phyloP scores from a whole-genome alignment of 441 rosid species.

The Pelargonium citronellum region DNA sequence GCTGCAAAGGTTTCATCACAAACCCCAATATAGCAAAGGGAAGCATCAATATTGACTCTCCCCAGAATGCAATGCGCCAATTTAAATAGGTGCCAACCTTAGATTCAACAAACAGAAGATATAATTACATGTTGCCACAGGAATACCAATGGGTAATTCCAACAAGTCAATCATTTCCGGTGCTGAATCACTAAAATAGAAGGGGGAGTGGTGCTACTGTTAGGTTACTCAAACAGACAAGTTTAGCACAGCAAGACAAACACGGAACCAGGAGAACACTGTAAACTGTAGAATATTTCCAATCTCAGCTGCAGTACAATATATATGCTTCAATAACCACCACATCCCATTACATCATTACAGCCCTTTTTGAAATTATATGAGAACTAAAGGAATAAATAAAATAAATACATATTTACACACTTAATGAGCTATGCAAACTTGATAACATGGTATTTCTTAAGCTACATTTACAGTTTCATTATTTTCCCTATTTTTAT shows the following conservation, averaged over 20 bases:
- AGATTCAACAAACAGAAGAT: constrained; percentile 20
- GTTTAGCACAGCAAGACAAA: not conserved
- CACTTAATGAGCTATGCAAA: not conserved
- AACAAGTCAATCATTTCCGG: not conserved
- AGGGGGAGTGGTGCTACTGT: not conserved
- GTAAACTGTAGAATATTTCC: not conserved
- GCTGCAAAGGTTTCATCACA: constrained; percentile 67
- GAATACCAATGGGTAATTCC: no score
- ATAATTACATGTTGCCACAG: not conserved
- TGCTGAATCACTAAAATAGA: not conserved
- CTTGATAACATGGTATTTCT: not conserved
- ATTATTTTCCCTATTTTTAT: not conserved
- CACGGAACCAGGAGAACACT: not conserved
- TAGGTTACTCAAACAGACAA: no score
- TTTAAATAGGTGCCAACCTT: constrained; percentile 55
- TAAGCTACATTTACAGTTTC: not conserved
- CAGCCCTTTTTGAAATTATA: not conserved
- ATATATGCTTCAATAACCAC: not conserved
- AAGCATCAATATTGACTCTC: constrained; percentile 84
- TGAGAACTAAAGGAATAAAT: not conserved
- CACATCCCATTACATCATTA: not conserved
- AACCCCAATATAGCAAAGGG: constrained; percentile 71
- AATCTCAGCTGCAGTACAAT: not conserved
- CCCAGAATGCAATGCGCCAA: constrained; percentile 87
- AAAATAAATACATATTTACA: not conserved